Base-by-base conservation (phyloP, 129 eudicot genomes). In the Tagetes erecta region DNA sequence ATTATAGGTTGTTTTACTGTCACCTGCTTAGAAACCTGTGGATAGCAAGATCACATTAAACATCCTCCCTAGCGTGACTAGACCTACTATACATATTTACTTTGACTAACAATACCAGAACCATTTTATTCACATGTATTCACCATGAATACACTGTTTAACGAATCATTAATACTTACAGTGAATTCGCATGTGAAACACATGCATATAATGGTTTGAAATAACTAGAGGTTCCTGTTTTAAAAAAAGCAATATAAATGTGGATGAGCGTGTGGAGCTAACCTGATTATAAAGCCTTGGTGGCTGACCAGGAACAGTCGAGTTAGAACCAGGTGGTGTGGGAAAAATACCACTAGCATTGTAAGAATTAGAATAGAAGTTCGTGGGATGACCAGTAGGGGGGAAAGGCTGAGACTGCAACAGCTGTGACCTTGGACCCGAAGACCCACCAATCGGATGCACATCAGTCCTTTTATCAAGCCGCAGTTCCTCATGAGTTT, bases 401-500 rank as follows among this genome's bases (percentile, higher is more conserved):
- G 87, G 58, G 38, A 81, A 75, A 10, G 91, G 81, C 62, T 92
- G 96, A 69, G 94, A 85, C 65, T 87, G 97, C 73, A 88, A 53
- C 8, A 86, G 84, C 72, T 87, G 93, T 7, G 83, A 9, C 82
- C 88, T 72, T 38, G 84, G 80, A 47, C 58, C 92, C 1, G 91
- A 75, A 35, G 89, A 74, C 36, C 85, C 4, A 39, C 4, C 27
- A 20, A 0, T 20, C 27, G 27, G 27, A 20, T 20, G 27, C 27
- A 0, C 74, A 46, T 83, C 87, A 4, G 71, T 65, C 71, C 82
- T 71, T 72, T 73, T 79, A 67, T 81, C 95, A 9, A 94, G 83
- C 67, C 83, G 86, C 76, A 94, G 77, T 76, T 90, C 98, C 79
- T 94, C 97, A 42, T 72, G 97, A 46, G 98, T 94, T 0, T 88